Percentiles rank a stretch among this genome's conserved stretches.
These are phyloP conservation scores for Eutrema heterophyllum DNA, from an alignment of 345 rosid species.

Conservation along the genomic window DNA sequence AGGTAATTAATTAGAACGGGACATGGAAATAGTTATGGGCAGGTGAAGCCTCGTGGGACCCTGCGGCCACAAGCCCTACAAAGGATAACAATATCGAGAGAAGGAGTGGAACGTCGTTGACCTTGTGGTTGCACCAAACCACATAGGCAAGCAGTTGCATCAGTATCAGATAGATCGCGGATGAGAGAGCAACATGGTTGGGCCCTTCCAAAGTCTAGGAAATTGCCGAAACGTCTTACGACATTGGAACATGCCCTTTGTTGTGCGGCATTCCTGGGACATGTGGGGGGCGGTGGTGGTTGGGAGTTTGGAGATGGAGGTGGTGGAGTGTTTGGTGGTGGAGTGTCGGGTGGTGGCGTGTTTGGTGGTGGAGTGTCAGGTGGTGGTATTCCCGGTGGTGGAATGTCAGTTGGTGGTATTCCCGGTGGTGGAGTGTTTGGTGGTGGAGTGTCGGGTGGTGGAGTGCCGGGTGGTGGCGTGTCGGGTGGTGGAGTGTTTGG, in stretches of 20 bases:
- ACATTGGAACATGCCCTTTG: neutral
- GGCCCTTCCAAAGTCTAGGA: neutral
- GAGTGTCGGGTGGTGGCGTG: neutral
- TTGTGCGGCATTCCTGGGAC: neutral
- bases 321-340: neutral
- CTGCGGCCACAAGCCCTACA: slow-evolving; percentile 6
- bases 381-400: neutral
- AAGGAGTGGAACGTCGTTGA: neutral
- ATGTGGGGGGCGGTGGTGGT: neutral
- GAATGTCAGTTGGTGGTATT: neutral
- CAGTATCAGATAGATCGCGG: neutral
- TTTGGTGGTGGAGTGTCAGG: neutral
- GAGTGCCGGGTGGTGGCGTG: neutral
- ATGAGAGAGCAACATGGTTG: slow-evolving; percentile 12
- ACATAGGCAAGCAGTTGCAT: slow-evolving; percentile 11
- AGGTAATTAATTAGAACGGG: neutral
- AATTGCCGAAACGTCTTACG: neutral
- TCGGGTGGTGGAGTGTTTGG: neutral
- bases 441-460: neutral
- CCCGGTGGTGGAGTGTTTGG: neutral
- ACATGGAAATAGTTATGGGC: neutral
- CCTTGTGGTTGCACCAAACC: neutral
- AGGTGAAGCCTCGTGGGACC: neutral
- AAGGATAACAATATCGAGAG: neutral
- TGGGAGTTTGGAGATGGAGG: neutral